Conservation (phyloP, 1,284 basidiomycete species). For the Hymenochaete sp. region DNA sequence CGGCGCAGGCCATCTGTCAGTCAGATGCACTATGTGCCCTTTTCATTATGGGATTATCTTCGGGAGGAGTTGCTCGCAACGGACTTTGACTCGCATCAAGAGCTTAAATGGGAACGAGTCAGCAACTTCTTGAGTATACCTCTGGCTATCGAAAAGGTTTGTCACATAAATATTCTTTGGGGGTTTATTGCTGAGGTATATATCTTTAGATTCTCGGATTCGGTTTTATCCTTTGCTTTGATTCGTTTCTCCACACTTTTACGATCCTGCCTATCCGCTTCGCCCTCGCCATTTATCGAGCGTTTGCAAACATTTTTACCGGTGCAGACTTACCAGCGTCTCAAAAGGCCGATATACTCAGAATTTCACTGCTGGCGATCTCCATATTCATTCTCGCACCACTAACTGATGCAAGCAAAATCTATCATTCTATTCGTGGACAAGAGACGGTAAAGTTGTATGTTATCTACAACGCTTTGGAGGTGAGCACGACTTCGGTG, state of each 20-base stretch:
- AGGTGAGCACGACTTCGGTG: slow-evolving; percentile 43
- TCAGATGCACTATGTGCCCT: slow-evolving; percentile 35
- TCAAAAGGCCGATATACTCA: slow-evolving; percentile 87
- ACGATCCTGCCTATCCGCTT: slow-evolving; percentile 94
- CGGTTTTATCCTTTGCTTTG: slow-evolving; percentile 89
- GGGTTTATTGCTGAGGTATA: slow-evolving; percentile 4
- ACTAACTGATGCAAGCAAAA: slow-evolving; percentile 93
- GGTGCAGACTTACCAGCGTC: slow-evolving; percentile 63
- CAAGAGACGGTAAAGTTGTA: slow-evolving; percentile 99
- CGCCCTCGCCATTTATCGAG: slow-evolving; percentile 54
- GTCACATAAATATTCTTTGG: slow-evolving; percentile 9
- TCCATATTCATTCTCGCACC: slow-evolving; percentile 73
- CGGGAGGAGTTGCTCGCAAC: slow-evolving; percentile 81
- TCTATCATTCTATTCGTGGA: slow-evolving; percentile 97
- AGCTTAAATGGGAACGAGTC: slow-evolving; percentile 95
- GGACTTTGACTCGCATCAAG: slow-evolving; percentile 88
- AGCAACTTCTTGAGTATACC: slow-evolving; percentile 95
- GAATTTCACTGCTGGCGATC: slow-evolving; percentile 67
- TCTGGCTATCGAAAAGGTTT: slow-evolving; percentile 86
- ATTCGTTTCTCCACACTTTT: slow-evolving; percentile 97
- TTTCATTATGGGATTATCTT: slow-evolving; percentile 89
- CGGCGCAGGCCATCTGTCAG: slow-evolving; percentile 15
- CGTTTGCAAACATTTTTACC: slow-evolving; percentile 45
- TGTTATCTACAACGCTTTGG: slow-evolving; percentile 97
- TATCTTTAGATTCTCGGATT: slow-evolving; percentile 76